Base-by-base conservation (phyloP, 129 eudicot species). In the Logfia minima region DNA sequence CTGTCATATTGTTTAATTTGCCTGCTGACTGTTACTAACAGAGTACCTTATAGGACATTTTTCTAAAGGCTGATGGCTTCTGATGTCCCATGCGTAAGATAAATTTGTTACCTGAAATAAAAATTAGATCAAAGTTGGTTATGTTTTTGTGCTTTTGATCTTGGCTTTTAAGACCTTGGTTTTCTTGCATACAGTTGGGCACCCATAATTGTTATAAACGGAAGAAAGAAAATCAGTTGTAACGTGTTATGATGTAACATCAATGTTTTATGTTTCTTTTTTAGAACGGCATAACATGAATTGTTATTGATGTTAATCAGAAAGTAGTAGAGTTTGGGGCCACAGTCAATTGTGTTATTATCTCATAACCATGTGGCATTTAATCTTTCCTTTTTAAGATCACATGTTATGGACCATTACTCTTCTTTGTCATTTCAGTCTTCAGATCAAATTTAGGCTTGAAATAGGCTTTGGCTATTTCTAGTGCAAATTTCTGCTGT, bases 321-420 rank as follows among this genome's bases (percentile, higher is more conserved):
- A 45, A 62, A 18, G 71, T 63, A 65, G 61, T 41, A 75, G 18
- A 26, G 39, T 45, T 41, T 41, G 71, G 70, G 79, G 71, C 71
- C 70, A 18, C 69, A 63, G 10, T 45, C 72, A 45, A 11, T 63
- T 51, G 22, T 72, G 29, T 72, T 10, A 53, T 59, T 10, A 32
- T 31, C 56, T 18, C 28, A 75, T 45, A 63, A 24, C 6, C 71
- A 75, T 75, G 79, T 75, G 71, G 18, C 58, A 75, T 41, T 63
- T 10, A 43, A 43, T 26, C 22, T 63, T 64, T 16, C 9, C 53
- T 11, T 43, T 63, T 28, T 43, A 28, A 63, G 31, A 63, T 75
- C 79, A 75, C 72, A 64, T 75, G 72, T 63, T 51, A 64, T 63
- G 79, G 79, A 59, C 58, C 69, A 74, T 45, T 10, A 45, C 4